Evolutionary conservation across 345 rosid genomes (phyloP), one percentile per base, ranked within the genome.

Genomic region (Corchorus olitorius): DNA sequence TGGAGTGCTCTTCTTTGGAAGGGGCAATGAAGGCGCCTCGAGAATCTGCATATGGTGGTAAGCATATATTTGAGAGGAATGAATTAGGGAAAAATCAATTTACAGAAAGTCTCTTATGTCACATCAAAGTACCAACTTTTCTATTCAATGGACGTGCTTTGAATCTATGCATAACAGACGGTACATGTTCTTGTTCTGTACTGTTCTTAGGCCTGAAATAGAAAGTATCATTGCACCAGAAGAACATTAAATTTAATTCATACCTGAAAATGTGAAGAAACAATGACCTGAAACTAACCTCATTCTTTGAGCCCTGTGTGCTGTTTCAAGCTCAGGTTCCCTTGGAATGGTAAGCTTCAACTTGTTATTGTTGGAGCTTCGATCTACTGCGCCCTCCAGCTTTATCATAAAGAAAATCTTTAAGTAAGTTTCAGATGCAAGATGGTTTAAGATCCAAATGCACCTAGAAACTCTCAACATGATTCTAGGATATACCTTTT

Each of bases 61-160:
- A 76, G 65, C 45, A 74, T 34, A 80, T 67, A 72, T 62, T 77
- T 76, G 70, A 75, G 77, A 11, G 64, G 37, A 48, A 54, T 20
- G 17, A 61, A 39, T 63, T 48, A 64, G 41, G 69, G 72, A 0
- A 64, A 81, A 65, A 39, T 43, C 60, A 68, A 34, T 49, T 9
- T 48, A 16, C 13, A 43, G 33, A 48, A 73, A 71, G 58, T 61
- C 48, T 19, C 75, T 73, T 54, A 73, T 35, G 14, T 54, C 70
- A 7, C 37, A 70, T 60, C 48, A 55, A 82, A 63, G 56, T 63
- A 84, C 97, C 46, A 74, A 97, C 99, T 85, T 94, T 97, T 87
- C 98, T 89, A 84, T 97, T 97, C 75, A 97, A 84, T 48, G 96
- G 98, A 17, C 96, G 90, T 33, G 99, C 98, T 94, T 86, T 97